Percentiles rank a stretch among this genome's conserved stretches.
These are phyloP conservation scores for Acanthamoeba pearcei DNA, from an alignment of 208 protist genomes.

Conservation along the genomic window DNA sequence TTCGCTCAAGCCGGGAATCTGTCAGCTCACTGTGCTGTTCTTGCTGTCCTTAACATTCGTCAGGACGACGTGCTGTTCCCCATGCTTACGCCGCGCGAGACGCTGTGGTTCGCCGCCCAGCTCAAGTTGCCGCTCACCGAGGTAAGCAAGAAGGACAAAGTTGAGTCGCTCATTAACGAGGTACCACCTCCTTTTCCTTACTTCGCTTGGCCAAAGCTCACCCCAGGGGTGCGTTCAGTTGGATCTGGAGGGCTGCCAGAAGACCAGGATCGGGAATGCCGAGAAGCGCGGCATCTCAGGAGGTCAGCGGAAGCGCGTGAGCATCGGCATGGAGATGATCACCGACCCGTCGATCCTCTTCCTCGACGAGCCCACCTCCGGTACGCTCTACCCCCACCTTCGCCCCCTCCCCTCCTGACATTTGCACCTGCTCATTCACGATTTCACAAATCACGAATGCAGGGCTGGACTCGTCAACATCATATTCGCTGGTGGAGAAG, in stretches of 20 bases:
- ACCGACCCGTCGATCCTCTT: slow-evolving; percentile 80
- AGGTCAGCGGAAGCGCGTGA: slow-evolving; percentile 83
- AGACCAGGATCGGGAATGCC: slow-evolving; percentile 68
- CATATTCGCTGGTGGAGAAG: slow-evolving; percentile 22
- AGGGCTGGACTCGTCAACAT: slow-evolving; percentile 33
- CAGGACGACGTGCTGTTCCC: slow-evolving; percentile 57
- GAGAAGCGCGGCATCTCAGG: slow-evolving; percentile 68
- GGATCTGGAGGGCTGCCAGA: slow-evolving; percentile 20
- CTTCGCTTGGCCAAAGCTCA: too few relatives aligned
- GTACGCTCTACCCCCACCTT: not conserved
- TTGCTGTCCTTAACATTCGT: too few relatives aligned
- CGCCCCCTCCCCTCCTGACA: too few relatives aligned
- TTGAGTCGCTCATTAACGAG: not conserved
- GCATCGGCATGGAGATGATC: slow-evolving; percentile 85
- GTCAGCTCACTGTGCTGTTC: too few relatives aligned
- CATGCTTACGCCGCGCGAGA: not conserved
- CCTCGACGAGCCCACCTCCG: slow-evolving; percentile 82
- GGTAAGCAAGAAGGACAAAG: not conserved
- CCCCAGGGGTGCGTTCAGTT: too few relatives aligned
- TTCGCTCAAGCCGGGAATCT: too few relatives aligned
- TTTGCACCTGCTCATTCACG: too few relatives aligned
- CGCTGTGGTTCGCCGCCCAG: slow-evolving; percentile 27
- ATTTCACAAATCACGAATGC: not conserved
- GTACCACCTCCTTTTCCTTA: too few relatives aligned
- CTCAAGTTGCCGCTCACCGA: slow-evolving; percentile 25